A percentile compares a stretch with the other conserved stretches of the same genome.
Evolutionary conservation across 2,329 filamentous ascomycete species (phyloP).

Genomic region (Aspergillus japonicus): DNA sequence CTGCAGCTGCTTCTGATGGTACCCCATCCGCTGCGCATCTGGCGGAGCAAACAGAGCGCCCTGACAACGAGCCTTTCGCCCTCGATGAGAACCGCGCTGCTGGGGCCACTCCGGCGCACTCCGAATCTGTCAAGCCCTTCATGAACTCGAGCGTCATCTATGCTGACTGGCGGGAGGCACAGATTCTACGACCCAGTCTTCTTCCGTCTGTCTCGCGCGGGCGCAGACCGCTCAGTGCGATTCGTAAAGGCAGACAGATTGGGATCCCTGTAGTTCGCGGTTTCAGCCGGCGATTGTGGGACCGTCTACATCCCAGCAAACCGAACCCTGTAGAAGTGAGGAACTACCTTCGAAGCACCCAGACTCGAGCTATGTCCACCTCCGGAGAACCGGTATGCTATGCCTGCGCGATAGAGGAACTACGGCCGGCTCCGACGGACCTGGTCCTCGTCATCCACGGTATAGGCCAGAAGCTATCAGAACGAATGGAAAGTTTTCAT

Average conservation of each 20-base stretch:
- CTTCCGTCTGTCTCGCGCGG: slow-evolving; percentile 84
- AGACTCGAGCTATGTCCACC: slow-evolving; percentile 29
- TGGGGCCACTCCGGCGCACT: slow-evolving; percentile 41
- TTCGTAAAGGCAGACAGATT: slow-evolving; percentile 77
- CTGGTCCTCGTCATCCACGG: slow-evolving; percentile 89
- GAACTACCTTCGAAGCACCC: slow-evolving; percentile 43
- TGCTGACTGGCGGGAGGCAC: slow-evolving; percentile 72
- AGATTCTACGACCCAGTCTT: slow-evolving; percentile 80
- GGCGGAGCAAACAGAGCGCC: slow-evolving; percentile 9
- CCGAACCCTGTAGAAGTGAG: slow-evolving; percentile 42
- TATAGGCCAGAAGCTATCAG: slow-evolving; percentile 93
- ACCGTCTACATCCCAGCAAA: slow-evolving; percentile 63
- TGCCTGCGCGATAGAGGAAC: slow-evolving; percentile 64
- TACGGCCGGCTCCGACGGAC: slow-evolving; percentile 73
- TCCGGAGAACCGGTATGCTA: slow-evolving; percentile 39
- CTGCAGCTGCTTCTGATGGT: slow-evolving; percentile 37
- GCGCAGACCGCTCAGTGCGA: slow-evolving; percentile 75
- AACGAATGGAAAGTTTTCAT: slow-evolving; percentile 92
- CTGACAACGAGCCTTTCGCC: slow-evolving; percentile 10
- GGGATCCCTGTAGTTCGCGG: slow-evolving; percentile 87
- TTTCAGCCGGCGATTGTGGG: slow-evolving; percentile 77
- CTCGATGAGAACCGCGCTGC: slow-evolving; percentile 44
- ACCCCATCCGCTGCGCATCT: slow-evolving; percentile 23
- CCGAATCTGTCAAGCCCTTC: slow-evolving; percentile 58
- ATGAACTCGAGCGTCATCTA: slow-evolving; percentile 82